Base-by-base conservation (phyloP, 495 filamentous ascomycete genomes). In the Oleoguttula mirabilis region DNA sequence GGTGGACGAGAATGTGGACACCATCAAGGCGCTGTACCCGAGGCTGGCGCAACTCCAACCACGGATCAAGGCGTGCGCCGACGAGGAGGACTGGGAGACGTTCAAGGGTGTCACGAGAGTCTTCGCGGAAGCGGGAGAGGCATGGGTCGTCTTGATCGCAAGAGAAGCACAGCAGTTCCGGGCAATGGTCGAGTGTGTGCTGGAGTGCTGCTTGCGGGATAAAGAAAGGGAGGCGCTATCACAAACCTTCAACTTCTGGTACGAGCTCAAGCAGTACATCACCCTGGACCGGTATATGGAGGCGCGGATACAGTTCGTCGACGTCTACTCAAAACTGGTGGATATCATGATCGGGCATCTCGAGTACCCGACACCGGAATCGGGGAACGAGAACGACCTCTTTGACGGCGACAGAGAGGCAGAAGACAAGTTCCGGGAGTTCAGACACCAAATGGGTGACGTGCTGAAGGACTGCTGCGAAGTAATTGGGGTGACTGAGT, bases 391-490 rank as follows among this genome's bases (percentile, higher is more conserved):
- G 36, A 69, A 70, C 6, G 90, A 99, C 60, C 64, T 94, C 4
- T 99, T 96, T 54, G 88, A 92, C 32, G 90, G 90, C 41, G 92
- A 99, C 55, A 76, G 92, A 7, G 90, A 95, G 58, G 76, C 84
- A 36, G 90, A 99, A 58, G 90, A 99, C 55, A 94, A 90, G 55
- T 99, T 96, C 67, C 78, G 90, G 30, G 84, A 93, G 55, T 96
- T 95, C 67, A 70, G 90, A 46, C 90, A 99, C 59, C 73, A 81
- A 20, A 99, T 96, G 87, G 90, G 90, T 14, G 90, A 99, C 60
- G 90, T 94, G 2, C 73, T 99, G 30, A 99, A 99, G 65, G 90
- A 96, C 56, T 85, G 86, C 40, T 96, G 90, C 61, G 80, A 93
- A 51, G 88, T 99, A 15, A 88, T 99, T 57, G 88, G 88, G 10